phyloP scores from a whole-genome alignment of 1,284 basidiomycete species.

The Rhodofomes roseus region DNA sequence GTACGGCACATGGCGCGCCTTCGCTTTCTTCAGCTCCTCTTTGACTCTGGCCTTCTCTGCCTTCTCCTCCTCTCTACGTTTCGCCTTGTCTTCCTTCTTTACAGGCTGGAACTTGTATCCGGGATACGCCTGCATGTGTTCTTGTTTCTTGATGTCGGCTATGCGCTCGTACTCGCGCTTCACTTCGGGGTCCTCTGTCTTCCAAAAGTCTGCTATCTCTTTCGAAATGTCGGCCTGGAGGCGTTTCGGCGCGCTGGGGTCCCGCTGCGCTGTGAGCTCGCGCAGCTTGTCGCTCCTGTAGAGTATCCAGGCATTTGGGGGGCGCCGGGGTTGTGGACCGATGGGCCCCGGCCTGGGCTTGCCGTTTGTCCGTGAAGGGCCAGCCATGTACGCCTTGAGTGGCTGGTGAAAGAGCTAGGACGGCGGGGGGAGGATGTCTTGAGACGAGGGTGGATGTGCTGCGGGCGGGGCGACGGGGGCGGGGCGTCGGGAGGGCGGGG shows the following conservation, averaged over 20 bases:
- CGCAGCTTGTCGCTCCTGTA: slow-evolving; percentile 71
- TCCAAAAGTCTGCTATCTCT: slow-evolving; percentile 71
- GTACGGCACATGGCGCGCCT: slow-evolving; percentile 10
- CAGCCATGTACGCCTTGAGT: neutral
- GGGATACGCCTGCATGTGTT: slow-evolving; percentile 65
- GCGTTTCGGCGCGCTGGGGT: slow-evolving; percentile 37
- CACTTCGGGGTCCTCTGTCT: slow-evolving; percentile 46
- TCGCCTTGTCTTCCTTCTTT: slow-evolving; percentile 61
- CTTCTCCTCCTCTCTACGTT: slow-evolving; percentile 42
- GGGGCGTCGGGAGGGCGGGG: neutral
- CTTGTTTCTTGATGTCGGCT: slow-evolving; percentile 64
- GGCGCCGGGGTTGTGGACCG: slow-evolving; percentile 53
- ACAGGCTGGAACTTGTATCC: slow-evolving; percentile 72
- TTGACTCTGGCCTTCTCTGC: slow-evolving; percentile 40
- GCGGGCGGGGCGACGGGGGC: neutral
- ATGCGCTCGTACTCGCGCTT: slow-evolving; percentile 65
- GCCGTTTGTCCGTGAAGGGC: neutral
- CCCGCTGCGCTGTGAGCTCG: slow-evolving; percentile 32
- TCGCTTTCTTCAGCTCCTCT: slow-evolving; percentile 19
- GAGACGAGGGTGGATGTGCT: neutral
- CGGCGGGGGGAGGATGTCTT: neutral
- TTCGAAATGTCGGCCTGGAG: slow-evolving; percentile 74
- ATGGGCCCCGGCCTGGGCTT: slow-evolving; percentile 7
- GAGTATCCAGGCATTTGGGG: slow-evolving; percentile 91
- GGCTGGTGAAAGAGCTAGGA: neutral